Evolutionary conservation across 257 asterid species (phyloP), one percentile per base, ranked within the genome.

Genomic region (Solanum microdontum): DNA sequence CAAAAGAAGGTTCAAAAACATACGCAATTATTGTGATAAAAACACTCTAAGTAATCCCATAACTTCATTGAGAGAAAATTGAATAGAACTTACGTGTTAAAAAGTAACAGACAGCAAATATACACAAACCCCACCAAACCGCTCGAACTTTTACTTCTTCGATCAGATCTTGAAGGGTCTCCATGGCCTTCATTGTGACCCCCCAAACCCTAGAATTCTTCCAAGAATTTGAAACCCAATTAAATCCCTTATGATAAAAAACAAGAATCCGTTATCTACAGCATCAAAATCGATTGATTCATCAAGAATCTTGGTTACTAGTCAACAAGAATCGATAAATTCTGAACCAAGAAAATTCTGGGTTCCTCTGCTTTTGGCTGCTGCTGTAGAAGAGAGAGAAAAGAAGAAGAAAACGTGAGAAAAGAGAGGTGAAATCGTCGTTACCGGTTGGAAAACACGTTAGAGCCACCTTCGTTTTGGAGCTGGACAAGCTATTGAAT

Each of bases 61-160:
- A 37, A 73, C 80, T 33, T 73, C 28, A 33, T 72, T 8, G 26
- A 33, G 12, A 72, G 73, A 17, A 55, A 43, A 70, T 21, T 2
- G 55, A 37, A 28, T 70, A 86, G 21, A 88, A 87, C 99, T 95
- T 92, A 97, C 99, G 95, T 28, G 99, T 93, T 86, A 97, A 88
- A 92, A 96, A 93, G 94, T 97, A 97, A 86, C 98, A 92, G 79
- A 96, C 91, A 36, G 92, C 92, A 89, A 96, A 97, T 90, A 95
- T 94, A 90, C 96, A 96, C 84, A 97, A 92, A 87, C 94, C 91
- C 99, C 99, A 97, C 97, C 97, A 97, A 88, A 96, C 96, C 82
- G 97, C 93, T 48, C 99, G 98, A 90, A 94, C 92, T 94, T 97
- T 97, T 82, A 98, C 98, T 93, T 97, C 99, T 90, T 97, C 98